These are phyloP conservation scores for Tulasnella sp. DNA, from an alignment of 768 basidiomycete species.

Conservation along the genomic window DNA sequence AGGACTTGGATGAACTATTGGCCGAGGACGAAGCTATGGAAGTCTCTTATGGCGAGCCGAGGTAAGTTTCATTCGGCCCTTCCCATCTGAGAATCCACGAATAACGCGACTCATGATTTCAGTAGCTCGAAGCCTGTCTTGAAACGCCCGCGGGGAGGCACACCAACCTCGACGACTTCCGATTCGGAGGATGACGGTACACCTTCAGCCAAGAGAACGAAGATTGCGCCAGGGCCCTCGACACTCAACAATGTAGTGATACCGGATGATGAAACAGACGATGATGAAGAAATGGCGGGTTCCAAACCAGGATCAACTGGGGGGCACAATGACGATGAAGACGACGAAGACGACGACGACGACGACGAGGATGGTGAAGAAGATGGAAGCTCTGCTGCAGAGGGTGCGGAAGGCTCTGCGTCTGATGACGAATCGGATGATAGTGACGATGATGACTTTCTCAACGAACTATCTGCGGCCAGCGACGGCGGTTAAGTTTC, in stretches of 20 bases:
- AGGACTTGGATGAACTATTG: background rate
- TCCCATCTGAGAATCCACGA: constrained; percentile 33
- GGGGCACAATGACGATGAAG: background rate
- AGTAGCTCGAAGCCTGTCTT: constrained; percentile 61
- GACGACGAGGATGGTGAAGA: constrained; percentile 54
- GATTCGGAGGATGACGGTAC: constrained; percentile 39
- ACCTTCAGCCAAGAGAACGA: constrained; percentile 72
- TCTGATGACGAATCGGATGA: constrained; percentile 8
- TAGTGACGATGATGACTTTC: constrained; percentile 15
- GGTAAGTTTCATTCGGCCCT: constrained; percentile 39
- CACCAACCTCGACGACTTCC: constrained; percentile 19
- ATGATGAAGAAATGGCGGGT: constrained; percentile 26
- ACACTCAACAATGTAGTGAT: constrained; percentile 34
- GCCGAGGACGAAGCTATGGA: constrained; percentile 29
- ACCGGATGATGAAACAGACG: constrained; percentile 18
- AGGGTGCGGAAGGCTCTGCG: background rate
- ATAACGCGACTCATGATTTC: constrained; percentile 31
- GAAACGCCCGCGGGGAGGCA: constrained; percentile 54
- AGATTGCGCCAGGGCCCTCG: constrained; percentile 50
- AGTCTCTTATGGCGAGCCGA: constrained; percentile 22
- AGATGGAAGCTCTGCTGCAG: constrained; percentile 46
- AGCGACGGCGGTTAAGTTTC: background rate
- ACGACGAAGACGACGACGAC: constrained; percentile 36
- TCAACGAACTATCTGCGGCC: background rate
- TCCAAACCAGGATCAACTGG: background rate